These are phyloP conservation scores for Eucalyptus regnans DNA, from an alignment of 345 rosid species.

Conservation along the genomic window DNA sequence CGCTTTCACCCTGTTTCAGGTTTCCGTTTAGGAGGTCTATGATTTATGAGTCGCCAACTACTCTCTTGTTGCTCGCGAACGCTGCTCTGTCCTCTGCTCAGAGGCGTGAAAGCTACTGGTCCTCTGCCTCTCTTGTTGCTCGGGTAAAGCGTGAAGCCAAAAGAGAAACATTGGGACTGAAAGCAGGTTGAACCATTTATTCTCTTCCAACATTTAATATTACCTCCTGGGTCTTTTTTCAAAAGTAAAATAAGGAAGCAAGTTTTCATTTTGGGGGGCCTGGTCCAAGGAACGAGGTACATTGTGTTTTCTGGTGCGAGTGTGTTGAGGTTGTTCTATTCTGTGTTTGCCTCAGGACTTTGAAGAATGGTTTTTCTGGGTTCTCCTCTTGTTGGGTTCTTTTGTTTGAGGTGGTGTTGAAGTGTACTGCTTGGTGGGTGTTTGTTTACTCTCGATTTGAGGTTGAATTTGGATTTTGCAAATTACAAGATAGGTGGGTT, in stretches of 20 bases:
- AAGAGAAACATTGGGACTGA: background rate
- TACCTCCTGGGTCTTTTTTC: background rate
- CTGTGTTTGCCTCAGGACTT: background rate
- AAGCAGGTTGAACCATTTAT: background rate
- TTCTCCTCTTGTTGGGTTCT: background rate
- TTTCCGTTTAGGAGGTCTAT: background rate
- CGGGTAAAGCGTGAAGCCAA: background rate
- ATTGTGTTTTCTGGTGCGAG: background rate
- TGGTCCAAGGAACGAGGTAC: background rate
- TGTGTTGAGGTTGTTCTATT: background rate
- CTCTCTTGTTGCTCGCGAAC: background rate
- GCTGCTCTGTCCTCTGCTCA: background rate
- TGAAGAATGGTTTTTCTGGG: background rate
- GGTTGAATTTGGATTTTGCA: background rate
- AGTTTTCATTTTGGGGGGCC: background rate
- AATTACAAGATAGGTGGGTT: background rate
- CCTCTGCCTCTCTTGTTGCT: background rate
- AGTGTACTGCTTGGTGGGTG: background rate
- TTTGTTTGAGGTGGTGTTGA: background rate
- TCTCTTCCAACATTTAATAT: background rate
- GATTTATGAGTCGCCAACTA: background rate
- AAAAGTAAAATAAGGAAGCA: background rate
- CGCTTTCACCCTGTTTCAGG: background rate
- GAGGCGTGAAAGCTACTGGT: background rate
- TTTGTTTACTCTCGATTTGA: background rate